Evolutionary conservation across 1,284 basidiomycete genomes (phyloP).

Genomic region (Microbotryum intermedium): DNA sequence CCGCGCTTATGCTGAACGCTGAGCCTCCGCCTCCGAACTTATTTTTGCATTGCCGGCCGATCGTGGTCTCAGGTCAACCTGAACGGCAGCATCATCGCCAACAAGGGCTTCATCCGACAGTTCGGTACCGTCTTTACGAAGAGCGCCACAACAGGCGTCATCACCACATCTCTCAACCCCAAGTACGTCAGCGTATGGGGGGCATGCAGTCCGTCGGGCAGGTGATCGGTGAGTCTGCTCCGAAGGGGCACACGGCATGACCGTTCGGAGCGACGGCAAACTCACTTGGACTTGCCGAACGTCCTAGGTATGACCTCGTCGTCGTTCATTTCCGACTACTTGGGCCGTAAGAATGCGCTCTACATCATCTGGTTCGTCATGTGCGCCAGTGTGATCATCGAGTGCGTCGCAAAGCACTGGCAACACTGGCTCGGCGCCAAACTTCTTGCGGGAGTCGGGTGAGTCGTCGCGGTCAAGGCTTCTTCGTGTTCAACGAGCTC

Average conservation of each 20-base stretch:
- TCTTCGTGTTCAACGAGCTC: too few species aligned
- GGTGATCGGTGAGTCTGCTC: constrained; percentile 2
- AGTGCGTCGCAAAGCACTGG: constrained; percentile 32
- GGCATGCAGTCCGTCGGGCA: constrained; percentile 33
- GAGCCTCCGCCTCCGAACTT: too few species aligned
- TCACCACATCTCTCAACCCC: constrained; percentile 9
- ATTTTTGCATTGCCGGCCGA: too few species aligned
- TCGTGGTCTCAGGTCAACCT: constrained; percentile 29
- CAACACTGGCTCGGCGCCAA: constrained; percentile 32
- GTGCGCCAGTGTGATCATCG: constrained; percentile 21
- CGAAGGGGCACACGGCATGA: too few species aligned
- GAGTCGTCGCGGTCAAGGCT: too few species aligned
- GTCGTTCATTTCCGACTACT: constrained; percentile 27
- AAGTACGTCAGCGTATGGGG: constrained; percentile 31
- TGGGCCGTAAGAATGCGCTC: constrained; percentile 32
- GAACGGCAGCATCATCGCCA: constrained; percentile 31
- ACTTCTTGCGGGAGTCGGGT: constrained; percentile 30
- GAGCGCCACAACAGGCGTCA: constrained; percentile 1
- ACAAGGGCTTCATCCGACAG: constrained; percentile 32
- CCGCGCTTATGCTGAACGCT: too few species aligned
- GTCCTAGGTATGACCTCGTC: constrained; percentile 19
- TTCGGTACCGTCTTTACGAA: constrained; percentile 2
- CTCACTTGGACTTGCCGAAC: too few species aligned
- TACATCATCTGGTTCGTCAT: constrained; percentile 31
- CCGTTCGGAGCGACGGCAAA: too few species aligned